phyloP scores from a whole-genome alignment of 371 early-diverging fungal genomes.

The Actinomortierella ambigua region DNA sequence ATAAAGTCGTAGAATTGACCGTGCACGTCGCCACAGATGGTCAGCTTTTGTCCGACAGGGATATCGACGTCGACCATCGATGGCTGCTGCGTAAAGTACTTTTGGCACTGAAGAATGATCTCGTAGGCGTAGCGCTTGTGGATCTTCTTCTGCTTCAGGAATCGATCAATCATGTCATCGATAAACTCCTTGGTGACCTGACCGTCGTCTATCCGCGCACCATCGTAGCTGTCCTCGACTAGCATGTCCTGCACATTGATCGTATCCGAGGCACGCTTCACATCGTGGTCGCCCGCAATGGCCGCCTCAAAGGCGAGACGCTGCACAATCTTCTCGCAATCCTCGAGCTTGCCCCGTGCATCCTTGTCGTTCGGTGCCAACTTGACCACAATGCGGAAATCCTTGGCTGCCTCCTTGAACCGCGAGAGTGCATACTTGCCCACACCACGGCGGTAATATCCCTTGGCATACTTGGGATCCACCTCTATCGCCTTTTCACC shows the following conservation, averaged over 20 bases:
- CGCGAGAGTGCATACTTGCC: slow-evolving; percentile 42
- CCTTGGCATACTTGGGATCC: slow-evolving; percentile 87
- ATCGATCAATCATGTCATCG: slow-evolving; percentile 73
- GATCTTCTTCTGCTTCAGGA: slow-evolving; percentile 89
- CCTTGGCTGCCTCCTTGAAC: slow-evolving; percentile 46
- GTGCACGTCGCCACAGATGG: slow-evolving; percentile 99
- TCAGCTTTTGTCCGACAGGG: slow-evolving; percentile 75
- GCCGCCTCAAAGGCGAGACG: slow-evolving; percentile 93
- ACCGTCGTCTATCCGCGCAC: slow-evolving; percentile 63
- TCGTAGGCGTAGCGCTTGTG: slow-evolving; percentile 88
- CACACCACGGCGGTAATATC: slow-evolving; percentile 48
- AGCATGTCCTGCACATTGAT: slow-evolving; percentile 43
- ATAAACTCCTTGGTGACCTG: slow-evolving; percentile 81
- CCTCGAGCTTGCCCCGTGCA: slow-evolving; percentile 70
- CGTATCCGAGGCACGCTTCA: slow-evolving; percentile 25
- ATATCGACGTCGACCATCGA: slow-evolving; percentile 87
- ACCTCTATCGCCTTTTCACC: slow-evolving; percentile 85
- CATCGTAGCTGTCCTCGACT: slow-evolving; percentile 77
- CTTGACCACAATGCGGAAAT: slow-evolving; percentile 56
- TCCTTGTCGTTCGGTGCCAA: slow-evolving; percentile 73
- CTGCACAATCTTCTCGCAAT: slow-evolving; percentile 90
- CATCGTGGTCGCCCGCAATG: slow-evolving; percentile 57
- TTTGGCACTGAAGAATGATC: slow-evolving; percentile 78
- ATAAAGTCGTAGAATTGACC: slow-evolving; percentile 98
- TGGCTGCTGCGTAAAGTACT: slow-evolving; percentile 72